A percentile compares a stretch with the other conserved stretches of the same genome.
These are phyloP conservation scores for Didymella keratinophila DNA, from an alignment of 2,329 filamentous ascomycete species.

Conservation along the genomic window DNA sequence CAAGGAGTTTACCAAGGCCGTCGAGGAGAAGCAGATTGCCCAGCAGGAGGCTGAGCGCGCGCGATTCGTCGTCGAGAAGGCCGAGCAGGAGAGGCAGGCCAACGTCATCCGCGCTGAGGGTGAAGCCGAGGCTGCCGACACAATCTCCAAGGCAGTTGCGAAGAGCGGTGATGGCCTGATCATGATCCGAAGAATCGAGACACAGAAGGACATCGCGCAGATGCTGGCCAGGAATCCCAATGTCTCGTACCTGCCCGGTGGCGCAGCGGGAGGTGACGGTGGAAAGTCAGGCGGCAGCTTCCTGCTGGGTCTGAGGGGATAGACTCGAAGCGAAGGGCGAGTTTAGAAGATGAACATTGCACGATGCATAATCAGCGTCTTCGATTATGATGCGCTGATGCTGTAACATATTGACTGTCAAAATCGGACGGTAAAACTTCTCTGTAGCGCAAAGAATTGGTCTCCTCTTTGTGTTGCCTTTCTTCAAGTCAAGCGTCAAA, in stretches of 20 bases:
- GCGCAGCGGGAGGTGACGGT: constrained; percentile 62
- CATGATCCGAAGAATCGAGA: constrained; percentile 96
- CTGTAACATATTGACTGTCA: constrained; percentile 44
- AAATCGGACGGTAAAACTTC: constrained; percentile 27
- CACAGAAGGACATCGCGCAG: constrained; percentile 92
- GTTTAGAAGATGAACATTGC: constrained; percentile 9
- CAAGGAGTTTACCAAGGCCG: constrained; percentile 97
- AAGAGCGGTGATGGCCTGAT: constrained; percentile 94
- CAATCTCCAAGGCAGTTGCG: constrained; percentile 90
- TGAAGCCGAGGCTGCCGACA: constrained; percentile 95
- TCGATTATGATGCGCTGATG: constrained; percentile 24
- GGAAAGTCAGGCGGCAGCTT: constrained; percentile 70
- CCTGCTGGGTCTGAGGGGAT: constrained; percentile 69
- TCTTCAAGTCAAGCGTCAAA: background rate
- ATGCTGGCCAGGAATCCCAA: constrained; percentile 91
- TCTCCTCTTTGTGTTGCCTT: constrained; percentile 42
- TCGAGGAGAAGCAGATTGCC: constrained; percentile 99
- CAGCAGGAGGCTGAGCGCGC: constrained; percentile 98
- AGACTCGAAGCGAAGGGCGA: constrained; percentile 6
- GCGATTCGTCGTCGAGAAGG: constrained; percentile 97
- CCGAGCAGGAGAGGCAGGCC: constrained; percentile 97
- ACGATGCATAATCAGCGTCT: constrained; percentile 37
- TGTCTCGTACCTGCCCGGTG: constrained; percentile 89
- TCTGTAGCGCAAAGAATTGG: constrained; percentile 45
- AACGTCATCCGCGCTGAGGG: constrained; percentile 98